Evolutionary conservation across 495 filamentous ascomycete genomes (phyloP).

Genomic region (Hypoxylon cercidicola): DNA sequence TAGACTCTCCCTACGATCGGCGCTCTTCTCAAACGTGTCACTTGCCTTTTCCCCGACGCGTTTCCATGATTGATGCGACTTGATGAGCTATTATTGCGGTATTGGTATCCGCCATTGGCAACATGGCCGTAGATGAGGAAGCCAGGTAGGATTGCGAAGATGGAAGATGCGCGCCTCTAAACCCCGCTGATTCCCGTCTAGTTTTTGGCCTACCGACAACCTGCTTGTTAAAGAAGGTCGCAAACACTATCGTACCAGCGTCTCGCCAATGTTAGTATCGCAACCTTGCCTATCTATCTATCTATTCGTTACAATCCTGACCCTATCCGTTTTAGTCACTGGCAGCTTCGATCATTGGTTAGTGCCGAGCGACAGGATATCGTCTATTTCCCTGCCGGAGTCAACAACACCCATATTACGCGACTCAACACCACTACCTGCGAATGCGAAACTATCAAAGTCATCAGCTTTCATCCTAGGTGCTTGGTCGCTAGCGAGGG

Average conservation of each 20-base stretch:
- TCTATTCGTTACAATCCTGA: constrained; percentile 25
- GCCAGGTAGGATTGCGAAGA: constrained; percentile 54
- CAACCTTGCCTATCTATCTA: constrained; percentile 30
- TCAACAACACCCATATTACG: constrained; percentile 69
- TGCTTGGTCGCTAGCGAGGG: constrained; percentile 86
- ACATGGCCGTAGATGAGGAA: constrained; percentile 64
- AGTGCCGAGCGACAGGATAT: constrained; percentile 78
- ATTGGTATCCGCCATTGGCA: constrained; percentile 47
- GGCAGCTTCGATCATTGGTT: constrained; percentile 91
- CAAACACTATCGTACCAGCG: constrained; percentile 78
- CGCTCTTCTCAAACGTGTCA: constrained; percentile 29
- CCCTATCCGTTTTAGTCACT: constrained; percentile 69
- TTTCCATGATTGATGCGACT: constrained; percentile 46
- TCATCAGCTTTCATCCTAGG: constrained; percentile 81
- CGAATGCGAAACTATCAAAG: constrained; percentile 78
- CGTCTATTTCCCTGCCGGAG: constrained; percentile 83
- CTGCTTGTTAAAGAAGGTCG: constrained; percentile 72
- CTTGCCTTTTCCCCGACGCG: constrained; percentile 29
- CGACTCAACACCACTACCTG: constrained; percentile 75
- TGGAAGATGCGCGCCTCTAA: constrained; percentile 23
- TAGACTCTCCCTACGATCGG: constrained; percentile 26
- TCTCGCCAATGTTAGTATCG: constrained; percentile 74
- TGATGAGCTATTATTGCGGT: constrained; percentile 41
- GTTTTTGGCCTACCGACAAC: constrained; percentile 60
- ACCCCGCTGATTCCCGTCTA: constrained; percentile 40